These are phyloP conservation scores for Fusarium ambrosium DNA, from an alignment of 2,329 filamentous ascomycete genomes.

Conservation along the genomic window DNA sequence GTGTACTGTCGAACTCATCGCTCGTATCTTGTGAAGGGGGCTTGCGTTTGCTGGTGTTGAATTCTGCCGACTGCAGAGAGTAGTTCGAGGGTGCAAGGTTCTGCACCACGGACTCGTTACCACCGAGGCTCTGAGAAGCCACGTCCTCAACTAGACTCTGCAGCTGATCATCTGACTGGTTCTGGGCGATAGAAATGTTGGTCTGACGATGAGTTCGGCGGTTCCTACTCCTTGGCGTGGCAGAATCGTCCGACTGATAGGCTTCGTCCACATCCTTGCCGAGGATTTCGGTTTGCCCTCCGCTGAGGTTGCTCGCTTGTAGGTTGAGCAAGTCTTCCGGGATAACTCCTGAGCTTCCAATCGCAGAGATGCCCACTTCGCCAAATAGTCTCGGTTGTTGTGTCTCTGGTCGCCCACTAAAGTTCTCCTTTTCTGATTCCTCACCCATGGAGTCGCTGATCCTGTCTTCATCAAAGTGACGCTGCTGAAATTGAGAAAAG, in stretches of 20 bases:
- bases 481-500: constrained; percentile 69
- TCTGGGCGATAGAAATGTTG: constrained; percentile 56
- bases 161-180: constrained; percentile 63
- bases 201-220: constrained; percentile 43
- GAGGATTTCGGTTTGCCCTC: constrained; percentile 57
- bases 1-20: constrained; percentile 62
- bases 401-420: constrained; percentile 70
- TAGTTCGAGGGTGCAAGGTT: constrained; percentile 38
- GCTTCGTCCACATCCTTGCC: constrained; percentile 59
- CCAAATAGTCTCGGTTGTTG: constrained; percentile 64
- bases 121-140: constrained; percentile 68
- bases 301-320: constrained; percentile 57
- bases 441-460: constrained; percentile 65
- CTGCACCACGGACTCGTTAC: constrained; percentile 53
- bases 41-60: constrained; percentile 70
- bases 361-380: constrained; percentile 66
- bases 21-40: constrained; percentile 62
- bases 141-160: constrained; percentile 66
- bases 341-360: constrained; percentile 67
- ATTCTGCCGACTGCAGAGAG: constrained; percentile 50
- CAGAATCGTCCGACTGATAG: constrained; percentile 61
- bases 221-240: constrained; percentile 45
- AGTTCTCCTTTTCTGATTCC: constrained; percentile 85
- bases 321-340: constrained; percentile 64
- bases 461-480: constrained; percentile 54